These are phyloP conservation scores for Ascochyta fabae DNA, from an alignment of 2,329 filamentous ascomycete species.

Conservation along the genomic window DNA sequence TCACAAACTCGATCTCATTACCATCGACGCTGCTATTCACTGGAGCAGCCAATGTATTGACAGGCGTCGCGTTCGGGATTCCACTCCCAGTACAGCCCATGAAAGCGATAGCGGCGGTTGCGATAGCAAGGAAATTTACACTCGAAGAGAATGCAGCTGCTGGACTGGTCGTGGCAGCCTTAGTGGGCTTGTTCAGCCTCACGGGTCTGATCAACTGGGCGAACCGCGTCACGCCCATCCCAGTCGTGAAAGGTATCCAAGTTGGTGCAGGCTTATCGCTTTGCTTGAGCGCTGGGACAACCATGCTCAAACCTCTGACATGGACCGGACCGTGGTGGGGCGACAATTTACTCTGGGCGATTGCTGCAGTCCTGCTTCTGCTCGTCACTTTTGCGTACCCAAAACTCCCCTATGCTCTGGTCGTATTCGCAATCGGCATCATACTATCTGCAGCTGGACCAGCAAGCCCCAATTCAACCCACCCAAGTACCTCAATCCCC, in stretches of 20 bases:
- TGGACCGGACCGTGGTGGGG: conserved; percentile 71
- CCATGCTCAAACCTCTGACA: conserved; percentile 69
- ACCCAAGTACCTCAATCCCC: conserved; percentile 62
- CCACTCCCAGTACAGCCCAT: conserved; percentile 90
- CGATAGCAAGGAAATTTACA: conserved; percentile 73
- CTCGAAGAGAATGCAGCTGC: conserved; percentile 78
- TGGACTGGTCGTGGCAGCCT: conserved; percentile 76
- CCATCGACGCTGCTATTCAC: conserved; percentile 87
- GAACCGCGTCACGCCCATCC: conserved; percentile 76
- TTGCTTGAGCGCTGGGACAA: conserved; percentile 74
- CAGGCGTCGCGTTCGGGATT: conserved; percentile 82
- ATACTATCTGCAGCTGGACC: conserved; percentile 63
- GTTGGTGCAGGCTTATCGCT: conserved; percentile 88
- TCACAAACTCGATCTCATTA: conserved; percentile 79
- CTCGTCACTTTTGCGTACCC: conserved; percentile 69
- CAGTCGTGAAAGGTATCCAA: conserved; percentile 94
- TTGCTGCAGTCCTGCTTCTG: conserved; percentile 75
- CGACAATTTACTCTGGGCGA: conserved; percentile 80
- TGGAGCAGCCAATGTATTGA: conserved; percentile 83
- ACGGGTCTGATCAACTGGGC: conserved; percentile 81
- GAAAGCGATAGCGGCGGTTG: conserved; percentile 89
- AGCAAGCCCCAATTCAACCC: conserved; percentile 13
- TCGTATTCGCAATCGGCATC: conserved; percentile 73
- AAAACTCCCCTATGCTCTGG: conserved; percentile 78
- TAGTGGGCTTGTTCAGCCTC: conserved; percentile 77